Base-by-base conservation (phyloP, 2,329 filamentous ascomycete genomes). In the Sclerotinia subarctica region DNA sequence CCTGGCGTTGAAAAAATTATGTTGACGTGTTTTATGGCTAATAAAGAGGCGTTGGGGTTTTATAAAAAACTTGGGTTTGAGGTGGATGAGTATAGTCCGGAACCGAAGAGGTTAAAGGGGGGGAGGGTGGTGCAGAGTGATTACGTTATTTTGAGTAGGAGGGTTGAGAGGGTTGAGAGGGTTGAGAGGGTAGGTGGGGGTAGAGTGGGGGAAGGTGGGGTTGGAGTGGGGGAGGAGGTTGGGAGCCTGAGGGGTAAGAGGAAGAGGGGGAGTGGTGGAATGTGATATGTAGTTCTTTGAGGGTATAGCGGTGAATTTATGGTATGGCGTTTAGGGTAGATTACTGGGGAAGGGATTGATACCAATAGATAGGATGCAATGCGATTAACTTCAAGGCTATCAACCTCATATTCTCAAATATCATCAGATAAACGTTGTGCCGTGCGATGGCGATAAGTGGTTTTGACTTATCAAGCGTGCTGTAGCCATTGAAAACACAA, bases 11-110 rank as follows among this genome's bases (percentile, higher is more conserved):
- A 81, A 29, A 92, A 92, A 78, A 82, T 87, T 57, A 93, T 93
- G 90, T 80, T 93, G 74, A 92, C 90, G 1, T 90, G 90, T 74
- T 93, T 92, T 74, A 78, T 83, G 64, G 81, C 82, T 70, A 93
- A 93, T 74, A 72, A 78, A 44, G 78, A 78, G 2, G 90, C 84
- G 0, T 78, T 84, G 52, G 75, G 72, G 3, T 90, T 92, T 72
- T 93, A 93, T 77, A 77, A 81, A 58, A 84, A 81, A 69, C 76
- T 87, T 17, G 90, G 89, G 0, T 89, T 86, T 74, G 78, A 71
- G 49, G 80, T 78, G 56, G 87, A 90, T 72, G 82, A 81, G 11
- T 83, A 81, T 60, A 88, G 86, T 19, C 88, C 87, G 0, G 75
- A 75, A 47, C 81, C 84, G 46, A 81, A 83, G 70, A 82, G 79